Evolutionary conservation across 2,329 filamentous ascomycete genomes (phyloP).

Genomic region (Aureobasidium uvarum): DNA sequence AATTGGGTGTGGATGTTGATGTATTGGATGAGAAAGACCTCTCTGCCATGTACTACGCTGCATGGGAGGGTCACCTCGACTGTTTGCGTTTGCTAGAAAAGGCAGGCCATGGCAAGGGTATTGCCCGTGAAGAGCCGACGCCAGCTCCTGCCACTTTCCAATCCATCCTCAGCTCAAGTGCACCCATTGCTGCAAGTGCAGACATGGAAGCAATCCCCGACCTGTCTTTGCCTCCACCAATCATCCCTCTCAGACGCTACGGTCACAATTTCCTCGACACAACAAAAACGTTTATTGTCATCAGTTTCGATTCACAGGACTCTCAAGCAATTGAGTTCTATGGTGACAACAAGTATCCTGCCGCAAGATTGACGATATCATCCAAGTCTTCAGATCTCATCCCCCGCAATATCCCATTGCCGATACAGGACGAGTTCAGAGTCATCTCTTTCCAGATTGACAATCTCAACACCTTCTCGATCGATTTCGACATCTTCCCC

Average conservation of each 20-base stretch:
- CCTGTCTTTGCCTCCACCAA: constrained; percentile 88
- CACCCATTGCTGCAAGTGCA: constrained; percentile 57
- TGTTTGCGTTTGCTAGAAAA: constrained; percentile 86
- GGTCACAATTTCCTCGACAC: constrained; percentile 98
- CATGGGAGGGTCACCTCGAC: constrained; percentile 93
- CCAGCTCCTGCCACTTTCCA: constrained; percentile 37
- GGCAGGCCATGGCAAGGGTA: constrained; percentile 40
- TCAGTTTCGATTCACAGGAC: constrained; percentile 76
- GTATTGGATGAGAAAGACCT: constrained; percentile 89
- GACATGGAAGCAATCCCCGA: constrained; percentile 88
- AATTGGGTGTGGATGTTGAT: constrained; percentile 72
- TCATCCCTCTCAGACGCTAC: constrained; percentile 90
- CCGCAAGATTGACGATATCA: constrained; percentile 90
- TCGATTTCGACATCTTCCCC: constrained; percentile 97
- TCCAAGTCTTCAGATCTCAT: constrained; percentile 96
- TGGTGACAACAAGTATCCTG: constrained; percentile 94
- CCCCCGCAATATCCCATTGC: constrained; percentile 90
- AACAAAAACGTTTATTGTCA: constrained; percentile 84
- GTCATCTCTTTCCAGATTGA: constrained; percentile 96
- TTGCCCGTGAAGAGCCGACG: constrained; percentile 41
- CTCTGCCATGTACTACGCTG: constrained; percentile 96
- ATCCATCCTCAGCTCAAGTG: constrained; percentile 31
- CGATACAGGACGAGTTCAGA: constrained; percentile 93
- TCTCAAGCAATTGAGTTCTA: constrained; percentile 87
- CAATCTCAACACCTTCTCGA: constrained; percentile 83